Percentiles rank a stretch among this genome's conserved stretches.
Evolutionary conservation across 495 filamentous ascomycete genomes (phyloP).

Genomic region (Clavariopsis aquatica): DNA sequence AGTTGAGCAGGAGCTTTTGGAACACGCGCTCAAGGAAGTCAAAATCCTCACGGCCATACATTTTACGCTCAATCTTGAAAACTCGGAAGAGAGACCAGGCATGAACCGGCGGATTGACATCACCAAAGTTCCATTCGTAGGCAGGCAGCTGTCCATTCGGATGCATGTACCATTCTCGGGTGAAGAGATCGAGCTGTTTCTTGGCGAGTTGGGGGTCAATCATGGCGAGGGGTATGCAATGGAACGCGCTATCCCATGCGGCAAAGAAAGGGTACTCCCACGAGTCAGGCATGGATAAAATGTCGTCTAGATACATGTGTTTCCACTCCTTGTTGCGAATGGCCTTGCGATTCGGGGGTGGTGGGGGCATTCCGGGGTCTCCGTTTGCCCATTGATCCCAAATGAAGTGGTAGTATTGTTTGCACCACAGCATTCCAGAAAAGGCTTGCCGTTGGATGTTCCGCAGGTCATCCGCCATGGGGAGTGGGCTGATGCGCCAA

Average conservation of each 20-base stretch:
- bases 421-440: constrained; percentile 96
- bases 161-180: constrained; percentile 98
- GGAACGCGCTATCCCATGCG: constrained; percentile 96
- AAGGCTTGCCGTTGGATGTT: constrained; percentile 96
- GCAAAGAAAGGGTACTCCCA: constrained; percentile 99
- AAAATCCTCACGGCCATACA: constrained; percentile 91
- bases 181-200: constrained; percentile 94
- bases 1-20: constrained; percentile 92
- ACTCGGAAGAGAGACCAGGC: constrained; percentile 93
- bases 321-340: constrained; percentile 89
- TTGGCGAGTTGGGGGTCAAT: constrained; percentile 97
- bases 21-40: constrained; percentile 96
- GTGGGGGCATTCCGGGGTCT: constrained; percentile 71
- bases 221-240: constrained; percentile 94
- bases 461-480: constrained; percentile 90
- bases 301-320: constrained; percentile 89
- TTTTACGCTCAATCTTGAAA: constrained; percentile 97
- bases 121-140: constrained; percentile 98
- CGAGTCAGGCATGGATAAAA: constrained; percentile 94
- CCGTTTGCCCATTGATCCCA: constrained; percentile 97
- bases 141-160: constrained; percentile 90
- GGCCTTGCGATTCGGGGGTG: constrained; percentile 74
- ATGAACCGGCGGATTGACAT: constrained; percentile 95
- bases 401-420: constrained; percentile 94
- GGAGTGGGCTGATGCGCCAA: constrained; percentile 86